phyloP scores from a whole-genome alignment of 2,329 filamentous ascomycete species.

The Neurospora sp. region DNA sequence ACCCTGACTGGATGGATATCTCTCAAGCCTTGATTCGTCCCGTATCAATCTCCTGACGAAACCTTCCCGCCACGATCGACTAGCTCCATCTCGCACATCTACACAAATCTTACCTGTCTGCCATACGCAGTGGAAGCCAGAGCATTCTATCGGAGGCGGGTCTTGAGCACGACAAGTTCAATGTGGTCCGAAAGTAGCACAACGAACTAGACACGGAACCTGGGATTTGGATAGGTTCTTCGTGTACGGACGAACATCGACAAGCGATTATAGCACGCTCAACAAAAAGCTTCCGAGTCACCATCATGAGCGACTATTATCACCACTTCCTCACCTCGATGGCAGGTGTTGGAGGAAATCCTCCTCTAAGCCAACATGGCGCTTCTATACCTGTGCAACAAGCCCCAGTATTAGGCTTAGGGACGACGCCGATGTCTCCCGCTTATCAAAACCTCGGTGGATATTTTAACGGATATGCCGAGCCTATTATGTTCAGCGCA shows the following conservation, averaged over 20 bases:
- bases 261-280: not conserved
- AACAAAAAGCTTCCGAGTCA: not conserved
- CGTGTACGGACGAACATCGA: not conserved
- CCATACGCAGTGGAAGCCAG: not conserved
- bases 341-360: slow-evolving; percentile 32
- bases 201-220: not conserved
- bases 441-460: slow-evolving; percentile 35
- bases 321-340: slow-evolving; percentile 45
- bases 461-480: slow-evolving; percentile 41
- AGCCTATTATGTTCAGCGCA: slow-evolving; percentile 38
- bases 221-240: not conserved
- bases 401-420: slow-evolving; percentile 22
- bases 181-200: not conserved
- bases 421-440: slow-evolving; percentile 26
- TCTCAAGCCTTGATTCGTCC: not conserved
- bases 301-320: slow-evolving; percentile 47
- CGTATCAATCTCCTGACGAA: not conserved
- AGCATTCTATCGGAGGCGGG: not conserved
- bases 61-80: not conserved
- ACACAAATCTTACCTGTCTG: not conserved
- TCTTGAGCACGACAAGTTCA: not conserved
- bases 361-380: slow-evolving; percentile 30
- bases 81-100: not conserved
- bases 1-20: not conserved
- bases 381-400: slow-evolving; percentile 27